phyloP scores from a whole-genome alignment of 202 grass and related monocot species.

The Cymbopogon flexuosus region DNA sequence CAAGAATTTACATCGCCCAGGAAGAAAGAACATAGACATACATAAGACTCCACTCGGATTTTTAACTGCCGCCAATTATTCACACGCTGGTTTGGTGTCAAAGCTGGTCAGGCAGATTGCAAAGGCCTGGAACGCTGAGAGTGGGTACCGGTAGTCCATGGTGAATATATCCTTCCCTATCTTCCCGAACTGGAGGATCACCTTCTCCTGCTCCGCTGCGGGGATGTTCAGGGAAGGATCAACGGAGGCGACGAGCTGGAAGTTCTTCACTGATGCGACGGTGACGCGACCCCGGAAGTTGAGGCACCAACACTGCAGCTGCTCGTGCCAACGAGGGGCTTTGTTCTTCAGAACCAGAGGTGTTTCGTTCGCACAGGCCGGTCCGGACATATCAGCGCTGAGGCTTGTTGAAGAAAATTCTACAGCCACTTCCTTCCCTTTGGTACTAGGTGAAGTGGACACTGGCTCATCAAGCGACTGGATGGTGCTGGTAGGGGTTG shows the following conservation, averaged over 20 bases:
- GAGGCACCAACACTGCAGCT: conserved; percentile 98
- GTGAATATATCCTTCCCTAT: conserved; percentile 98
- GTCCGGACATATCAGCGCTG: conserved; percentile 30
- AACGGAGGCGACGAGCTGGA: conserved; percentile 76
- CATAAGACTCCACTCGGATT: neutral
- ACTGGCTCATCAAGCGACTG: conserved; percentile 58
- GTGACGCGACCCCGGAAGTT: conserved; percentile 94
- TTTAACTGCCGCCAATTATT: conserved; percentile 32
- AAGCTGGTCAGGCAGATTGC: conserved; percentile 97
- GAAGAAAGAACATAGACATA: conserved; percentile 12
- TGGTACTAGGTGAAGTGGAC: conserved; percentile 34
- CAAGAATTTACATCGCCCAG: conserved; percentile 35
- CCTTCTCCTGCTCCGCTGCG: conserved; percentile 68
- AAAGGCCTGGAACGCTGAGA: conserved; percentile 92
- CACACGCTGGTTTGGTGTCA: conserved; percentile 88
- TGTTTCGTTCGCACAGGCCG: conserved; percentile 13
- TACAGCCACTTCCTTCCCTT: conserved; percentile 50
- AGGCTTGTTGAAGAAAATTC: conserved; percentile 58
- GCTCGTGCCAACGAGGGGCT: conserved; percentile 90
- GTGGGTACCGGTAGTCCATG: conserved; percentile 91
- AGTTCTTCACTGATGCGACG: conserved; percentile 95
- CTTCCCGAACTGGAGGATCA: conserved; percentile 92
- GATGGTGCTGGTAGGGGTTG: conserved; percentile 65
- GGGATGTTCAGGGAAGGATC: conserved; percentile 58
- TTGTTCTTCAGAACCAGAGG: conserved; percentile 89